Percentiles rank a stretch among this genome's conserved stretches.
These are phyloP conservation scores for Naganishia albida DNA, from an alignment of 1,284 basidiomycete genomes.

Conservation along the genomic window DNA sequence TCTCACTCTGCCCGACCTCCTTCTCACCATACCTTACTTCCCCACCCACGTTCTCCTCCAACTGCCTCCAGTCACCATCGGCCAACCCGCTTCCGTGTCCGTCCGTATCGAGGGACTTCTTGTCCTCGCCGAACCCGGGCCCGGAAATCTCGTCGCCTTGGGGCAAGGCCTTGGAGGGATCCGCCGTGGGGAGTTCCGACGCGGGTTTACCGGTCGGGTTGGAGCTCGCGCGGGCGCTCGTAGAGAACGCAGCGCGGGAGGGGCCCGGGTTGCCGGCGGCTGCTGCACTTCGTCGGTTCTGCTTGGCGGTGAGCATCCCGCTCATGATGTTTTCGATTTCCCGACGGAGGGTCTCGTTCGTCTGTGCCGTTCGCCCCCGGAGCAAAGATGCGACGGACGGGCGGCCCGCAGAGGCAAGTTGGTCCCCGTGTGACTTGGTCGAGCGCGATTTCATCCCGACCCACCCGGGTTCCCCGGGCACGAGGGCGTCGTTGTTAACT, in stretches of 20 bases:
- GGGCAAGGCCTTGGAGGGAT: constrained; percentile 12
- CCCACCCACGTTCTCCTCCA: constrained; percentile 32
- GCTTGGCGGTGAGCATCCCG: not conserved
- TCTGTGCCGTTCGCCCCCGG: not conserved
- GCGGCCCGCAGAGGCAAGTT: constrained; percentile 14
- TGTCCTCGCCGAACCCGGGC: constrained; percentile 25
- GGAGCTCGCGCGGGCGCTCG: constrained; percentile 5
- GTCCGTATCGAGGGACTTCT: constrained; percentile 4
- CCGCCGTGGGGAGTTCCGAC: constrained; percentile 5
- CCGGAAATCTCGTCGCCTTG: constrained; percentile 14
- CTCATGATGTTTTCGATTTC: constrained; percentile 6
- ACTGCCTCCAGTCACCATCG: constrained; percentile 31
- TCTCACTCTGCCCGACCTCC: constrained; percentile 20
- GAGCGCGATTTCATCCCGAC: constrained; percentile 19
- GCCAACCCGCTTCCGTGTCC: constrained; percentile 20
- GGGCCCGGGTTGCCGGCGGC: not conserved
- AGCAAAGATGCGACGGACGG: not conserved
- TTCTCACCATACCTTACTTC: constrained; percentile 30
- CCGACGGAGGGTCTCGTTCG: not conserved
- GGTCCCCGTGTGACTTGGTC: not conserved
- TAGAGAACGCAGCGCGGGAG: not conserved
- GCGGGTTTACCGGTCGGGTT: constrained; percentile 11
- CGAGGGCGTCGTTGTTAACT: constrained; percentile 1
- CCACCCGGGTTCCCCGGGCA: constrained; percentile 28
- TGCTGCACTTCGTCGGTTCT: not conserved